Percentiles rank a stretch among this genome's conserved stretches.
phyloP scores from a whole-genome alignment of 2,329 filamentous ascomycete genomes.

The Cytospora leucostoma region DNA sequence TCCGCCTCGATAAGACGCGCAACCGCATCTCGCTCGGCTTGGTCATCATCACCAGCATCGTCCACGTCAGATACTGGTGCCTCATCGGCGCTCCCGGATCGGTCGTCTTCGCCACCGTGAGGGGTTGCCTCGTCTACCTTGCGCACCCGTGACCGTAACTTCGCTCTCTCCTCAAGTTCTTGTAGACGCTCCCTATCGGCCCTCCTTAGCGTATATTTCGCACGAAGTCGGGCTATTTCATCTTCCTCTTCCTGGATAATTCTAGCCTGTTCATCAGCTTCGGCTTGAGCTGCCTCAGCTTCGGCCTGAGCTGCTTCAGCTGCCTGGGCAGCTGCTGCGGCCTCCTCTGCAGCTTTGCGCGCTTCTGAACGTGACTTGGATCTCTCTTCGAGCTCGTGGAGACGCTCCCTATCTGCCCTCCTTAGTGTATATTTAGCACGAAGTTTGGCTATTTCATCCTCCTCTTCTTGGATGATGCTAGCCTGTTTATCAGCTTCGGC shows the following conservation, averaged over 20 bases:
- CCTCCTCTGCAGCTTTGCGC: conserved; percentile 12
- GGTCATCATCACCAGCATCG: conserved; percentile 7
- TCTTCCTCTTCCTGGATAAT: conserved; percentile 22
- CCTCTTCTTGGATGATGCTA: conserved; percentile 17
- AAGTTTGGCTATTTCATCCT: conserved; percentile 16
- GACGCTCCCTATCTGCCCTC: conserved; percentile 17
- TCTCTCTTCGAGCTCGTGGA: conserved; percentile 19
- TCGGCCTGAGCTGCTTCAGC: neutral
- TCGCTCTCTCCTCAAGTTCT: conserved; percentile 21
- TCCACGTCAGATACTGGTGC: conserved; percentile 14
- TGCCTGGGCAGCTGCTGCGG: conserved; percentile 6
- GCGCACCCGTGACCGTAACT: conserved; percentile 9
- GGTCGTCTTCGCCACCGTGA: conserved; percentile 24
- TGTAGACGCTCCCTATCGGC: conserved; percentile 19
- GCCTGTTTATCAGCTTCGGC: conserved; percentile 31
- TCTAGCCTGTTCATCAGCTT: too few relatives aligned
- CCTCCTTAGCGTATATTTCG: conserved; percentile 22
- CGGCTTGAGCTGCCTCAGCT: too few relatives aligned
- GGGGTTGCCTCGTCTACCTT: conserved; percentile 5
- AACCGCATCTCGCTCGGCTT: conserved; percentile 18
- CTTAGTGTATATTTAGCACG: conserved; percentile 19
- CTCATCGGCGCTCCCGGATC: conserved; percentile 17
- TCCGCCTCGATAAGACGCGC: conserved; percentile 22
- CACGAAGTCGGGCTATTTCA: conserved; percentile 12
- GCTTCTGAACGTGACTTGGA: conserved; percentile 8